Conservation (phyloP, 805 yeast genomes). For the Candida stauntonica region DNA sequence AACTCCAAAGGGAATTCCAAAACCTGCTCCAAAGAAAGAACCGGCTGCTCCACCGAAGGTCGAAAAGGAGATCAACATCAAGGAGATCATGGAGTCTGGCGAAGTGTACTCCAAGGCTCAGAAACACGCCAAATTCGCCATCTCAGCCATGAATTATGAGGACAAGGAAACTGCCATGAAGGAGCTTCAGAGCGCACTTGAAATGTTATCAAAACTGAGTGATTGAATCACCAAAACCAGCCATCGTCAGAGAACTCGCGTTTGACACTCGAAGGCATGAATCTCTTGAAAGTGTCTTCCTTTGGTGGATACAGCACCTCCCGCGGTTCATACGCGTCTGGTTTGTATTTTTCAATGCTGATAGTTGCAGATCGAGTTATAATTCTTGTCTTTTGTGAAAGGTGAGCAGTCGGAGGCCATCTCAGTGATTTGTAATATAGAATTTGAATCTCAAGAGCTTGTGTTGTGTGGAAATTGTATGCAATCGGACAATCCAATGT, state of each 20-base stretch:
- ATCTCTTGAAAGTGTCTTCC: too few species aligned
- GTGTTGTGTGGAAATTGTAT: not conserved
- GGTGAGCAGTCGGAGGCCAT: not conserved
- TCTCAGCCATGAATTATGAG: conserved; percentile 75
- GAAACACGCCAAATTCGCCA: conserved; percentile 68
- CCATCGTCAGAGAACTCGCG: not conserved
- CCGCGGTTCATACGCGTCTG: too few species aligned
- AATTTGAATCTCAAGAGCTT: not conserved
- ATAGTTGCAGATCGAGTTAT: too few species aligned
- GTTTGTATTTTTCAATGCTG: too few species aligned
- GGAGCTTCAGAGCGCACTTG: conserved; percentile 53
- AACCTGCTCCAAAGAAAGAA: not conserved
- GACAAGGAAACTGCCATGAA: conserved; percentile 64
- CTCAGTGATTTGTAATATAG: not conserved
- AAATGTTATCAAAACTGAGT: conserved; percentile 27
- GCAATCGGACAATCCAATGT: conserved; percentile 4
- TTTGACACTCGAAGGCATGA: too few species aligned
- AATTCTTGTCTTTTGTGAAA: too few species aligned
- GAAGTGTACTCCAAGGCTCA: conserved; percentile 58
- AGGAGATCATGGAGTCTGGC: conserved; percentile 48
- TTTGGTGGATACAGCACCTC: too few species aligned
- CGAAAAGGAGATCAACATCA: conserved; percentile 30
- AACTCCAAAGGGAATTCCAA: conserved; percentile 12
- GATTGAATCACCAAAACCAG: not conserved
- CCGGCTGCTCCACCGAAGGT: not conserved